A percentile compares a stretch with the other conserved stretches of the same genome.
Conservation (phyloP, 768 basidiomycete genomes). For the Pluteus cervinus region DNA sequence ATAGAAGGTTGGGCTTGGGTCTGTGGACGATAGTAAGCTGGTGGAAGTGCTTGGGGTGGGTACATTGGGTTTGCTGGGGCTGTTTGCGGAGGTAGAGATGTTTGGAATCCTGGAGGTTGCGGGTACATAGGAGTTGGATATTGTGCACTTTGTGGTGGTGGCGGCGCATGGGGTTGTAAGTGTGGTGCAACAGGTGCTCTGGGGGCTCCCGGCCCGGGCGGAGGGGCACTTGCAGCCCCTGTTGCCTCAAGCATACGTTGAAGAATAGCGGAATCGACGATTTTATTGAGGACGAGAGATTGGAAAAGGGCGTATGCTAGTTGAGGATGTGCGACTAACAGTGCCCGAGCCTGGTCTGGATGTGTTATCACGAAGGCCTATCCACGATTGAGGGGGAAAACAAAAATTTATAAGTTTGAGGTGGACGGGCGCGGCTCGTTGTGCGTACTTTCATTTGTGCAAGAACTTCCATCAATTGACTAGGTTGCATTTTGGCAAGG, state of each 20-base stretch:
- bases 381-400: conserved; percentile 4
- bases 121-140: conserved; percentile 45
- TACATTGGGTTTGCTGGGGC: conserved; percentile 23
- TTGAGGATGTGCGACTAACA: conserved; percentile 84
- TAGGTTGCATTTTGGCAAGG: conserved; percentile 77
- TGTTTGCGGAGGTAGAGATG: conserved; percentile 24
- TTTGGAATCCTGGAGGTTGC: conserved; percentile 22
- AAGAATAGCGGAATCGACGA: conserved; percentile 83
- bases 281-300: conserved; percentile 86
- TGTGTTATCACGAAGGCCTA: conserved; percentile 91
- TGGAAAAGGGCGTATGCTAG: conserved; percentile 96
- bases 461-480: conserved; percentile 86
- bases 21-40: conserved; percentile 29
- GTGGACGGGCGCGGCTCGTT: conserved; percentile 12
- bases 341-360: conserved; percentile 79
- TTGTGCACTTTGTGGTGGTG: conserved; percentile 32
- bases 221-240: conserved; percentile 13
- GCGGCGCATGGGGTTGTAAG: conserved; percentile 18
- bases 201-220: conserved; percentile 3
- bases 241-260: conserved; percentile 56
- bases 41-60: conserved; percentile 21
- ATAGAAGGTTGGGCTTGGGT: conserved; percentile 20
- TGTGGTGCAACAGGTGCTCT: conserved; percentile 14
- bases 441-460: conserved; percentile 93
- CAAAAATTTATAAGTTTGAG: conserved; percentile 1